Conservation (phyloP, 345 rosid genomes). For the Hibiscus tridactylites region DNA sequence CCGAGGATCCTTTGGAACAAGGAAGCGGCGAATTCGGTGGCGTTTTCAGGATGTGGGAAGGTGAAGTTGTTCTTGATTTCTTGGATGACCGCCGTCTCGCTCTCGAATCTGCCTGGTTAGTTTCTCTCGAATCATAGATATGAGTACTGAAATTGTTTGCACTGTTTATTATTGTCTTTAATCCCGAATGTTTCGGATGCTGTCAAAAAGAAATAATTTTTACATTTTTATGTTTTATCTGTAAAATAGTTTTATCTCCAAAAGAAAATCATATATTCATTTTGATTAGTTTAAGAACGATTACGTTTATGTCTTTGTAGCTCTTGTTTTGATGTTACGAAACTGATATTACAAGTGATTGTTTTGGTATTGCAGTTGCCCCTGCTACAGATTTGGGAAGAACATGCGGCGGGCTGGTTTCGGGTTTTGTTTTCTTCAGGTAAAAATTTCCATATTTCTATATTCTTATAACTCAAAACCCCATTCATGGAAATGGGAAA, state of each 20-base stretch:
- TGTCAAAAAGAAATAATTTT: not conserved
- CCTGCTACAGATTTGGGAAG: conserved; percentile 85
- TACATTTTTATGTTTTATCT: no score
- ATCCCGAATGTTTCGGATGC: not conserved
- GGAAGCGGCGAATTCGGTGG: conserved; percentile 45
- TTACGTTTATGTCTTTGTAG: not conserved
- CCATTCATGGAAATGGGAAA: not conserved
- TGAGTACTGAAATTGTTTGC: not conserved
- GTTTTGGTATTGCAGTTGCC: conserved; percentile 55
- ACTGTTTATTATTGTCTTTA: not conserved
- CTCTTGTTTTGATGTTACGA: not conserved
- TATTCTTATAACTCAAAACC: not conserved
- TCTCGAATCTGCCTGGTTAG: conserved; percentile 60
- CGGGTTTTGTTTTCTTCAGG: conserved; percentile 82
- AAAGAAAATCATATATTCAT: not conserved
- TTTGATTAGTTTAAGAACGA: not conserved
- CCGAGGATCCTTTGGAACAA: conserved; percentile 3
- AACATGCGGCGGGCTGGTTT: conserved; percentile 85
- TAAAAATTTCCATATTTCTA: conserved; percentile 11
- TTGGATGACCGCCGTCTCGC: conserved; percentile 28
- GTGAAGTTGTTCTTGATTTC: conserved; percentile 71
- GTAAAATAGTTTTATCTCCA: not conserved
- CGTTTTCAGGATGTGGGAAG: conserved; percentile 95
- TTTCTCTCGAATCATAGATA: not conserved
- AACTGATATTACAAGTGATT: not conserved